Conservation (phyloP, 352 stramenopile genomes). For the Globisporangium paroecandrum region DNA sequence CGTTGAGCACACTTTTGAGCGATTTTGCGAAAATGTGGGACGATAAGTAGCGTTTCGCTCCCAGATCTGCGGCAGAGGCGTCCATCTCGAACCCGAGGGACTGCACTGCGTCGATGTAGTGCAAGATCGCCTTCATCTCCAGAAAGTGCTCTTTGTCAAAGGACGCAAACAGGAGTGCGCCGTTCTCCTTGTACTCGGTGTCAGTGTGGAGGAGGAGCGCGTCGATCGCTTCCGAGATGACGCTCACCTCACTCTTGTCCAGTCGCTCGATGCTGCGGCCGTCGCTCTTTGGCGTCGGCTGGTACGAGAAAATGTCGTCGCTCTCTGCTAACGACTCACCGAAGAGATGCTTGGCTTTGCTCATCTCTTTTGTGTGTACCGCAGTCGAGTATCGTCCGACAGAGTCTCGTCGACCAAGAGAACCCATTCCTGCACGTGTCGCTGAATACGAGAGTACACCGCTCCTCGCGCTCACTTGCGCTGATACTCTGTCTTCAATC, state of each 20-base stretch:
- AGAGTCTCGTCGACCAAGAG: conserved; percentile 31
- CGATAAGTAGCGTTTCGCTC: conserved; percentile 72
- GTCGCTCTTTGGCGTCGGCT: background rate
- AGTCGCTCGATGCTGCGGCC: conserved; percentile 2
- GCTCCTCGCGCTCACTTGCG: conserved; percentile 49
- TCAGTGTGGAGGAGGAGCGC: conserved; percentile 22
- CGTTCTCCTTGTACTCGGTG: conserved; percentile 27
- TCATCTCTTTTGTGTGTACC: conserved; percentile 56
- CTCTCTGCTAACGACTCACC: conserved; percentile 5
- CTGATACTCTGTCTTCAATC: conserved; percentile 59
- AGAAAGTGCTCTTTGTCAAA: conserved; percentile 68
- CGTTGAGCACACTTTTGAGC: conserved; percentile 41
- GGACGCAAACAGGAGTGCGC: conserved; percentile 51
- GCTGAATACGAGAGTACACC: conserved; percentile 56
- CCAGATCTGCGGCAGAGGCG: conserved; percentile 67
- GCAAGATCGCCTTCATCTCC: conserved; percentile 68
- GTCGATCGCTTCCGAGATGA: conserved; percentile 34
- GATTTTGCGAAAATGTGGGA: conserved; percentile 65
- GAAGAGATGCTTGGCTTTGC: conserved; percentile 78
- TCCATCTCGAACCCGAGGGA: conserved; percentile 76
- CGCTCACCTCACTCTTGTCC: conserved; percentile 21
- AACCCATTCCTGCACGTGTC: conserved; percentile 14
- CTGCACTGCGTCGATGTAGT: conserved; percentile 67
- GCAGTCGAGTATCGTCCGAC: conserved; percentile 73
- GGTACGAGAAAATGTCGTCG: conserved; percentile 17